Evolutionary conservation across 768 basidiomycete species (phyloP), one percentile per base, ranked within the genome.

Genomic region (Pleurotus tuoliensis): DNA sequence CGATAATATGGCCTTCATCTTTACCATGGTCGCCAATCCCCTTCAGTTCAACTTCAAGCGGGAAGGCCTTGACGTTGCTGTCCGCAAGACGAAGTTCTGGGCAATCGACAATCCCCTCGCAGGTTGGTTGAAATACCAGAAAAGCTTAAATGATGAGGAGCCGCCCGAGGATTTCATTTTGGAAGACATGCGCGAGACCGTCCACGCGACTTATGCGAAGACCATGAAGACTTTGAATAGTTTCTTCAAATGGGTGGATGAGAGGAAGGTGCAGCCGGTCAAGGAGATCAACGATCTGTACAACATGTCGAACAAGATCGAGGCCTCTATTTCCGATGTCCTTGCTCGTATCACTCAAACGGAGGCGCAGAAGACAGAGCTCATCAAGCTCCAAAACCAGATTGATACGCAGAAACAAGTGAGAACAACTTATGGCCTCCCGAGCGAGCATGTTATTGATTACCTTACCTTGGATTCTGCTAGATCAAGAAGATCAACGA

Each of bases 1-100:
- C 4, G 51, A 62, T 27, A 66, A 69, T 48, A 69, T 69, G 51
- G 64, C 59, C 40, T 62, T 69, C 56, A 20, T 67, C 12, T 67
- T 68, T 51, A 65, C 66, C 46, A 64, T 62, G 24, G 59, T 64
- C 22, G 20, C 64, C 24, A 58, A 49, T 27, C 62, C 56, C 16
- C 49, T 66, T 7, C 55, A 56, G 12, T 63, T 53, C 49, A 69
- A 69, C 49, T 69, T 67, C 47, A 61, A 65, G n/a, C 44, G 50
- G 7, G 39, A 60, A 27, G 56, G 61, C 5, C 53, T 66, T 7
- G 64, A 62, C 11, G 18, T 39, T 38, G 40, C 24, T 16, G 48
- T 67, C 37, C 43, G 49, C 8, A 7, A 56, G 12, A 47, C 52
- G 11, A 48, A 27, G 24, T 38, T 56, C 7, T 58, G 56, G 22